Conservation (phyloP, 306 rosid species). For the Cucumis melo region DNA sequence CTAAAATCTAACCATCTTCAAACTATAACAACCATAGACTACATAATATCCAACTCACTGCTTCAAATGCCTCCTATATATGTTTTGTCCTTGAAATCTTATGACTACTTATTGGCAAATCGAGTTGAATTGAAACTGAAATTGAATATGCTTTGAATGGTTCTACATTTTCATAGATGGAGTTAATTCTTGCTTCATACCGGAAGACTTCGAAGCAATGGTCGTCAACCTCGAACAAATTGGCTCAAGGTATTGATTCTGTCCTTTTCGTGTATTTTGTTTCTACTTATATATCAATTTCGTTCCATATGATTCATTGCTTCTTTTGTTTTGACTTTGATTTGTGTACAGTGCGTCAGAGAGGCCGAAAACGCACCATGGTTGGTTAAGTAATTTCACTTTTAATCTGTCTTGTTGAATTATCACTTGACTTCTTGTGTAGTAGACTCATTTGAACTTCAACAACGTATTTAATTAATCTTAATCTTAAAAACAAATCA, state of each 20-base stretch:
- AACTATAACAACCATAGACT: too few species aligned
- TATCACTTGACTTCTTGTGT: neutral
- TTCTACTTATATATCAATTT: neutral
- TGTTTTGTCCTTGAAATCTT: neutral
- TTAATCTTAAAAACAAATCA: neutral
- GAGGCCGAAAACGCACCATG: slow-evolving; percentile 93
- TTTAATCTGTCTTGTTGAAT: neutral
- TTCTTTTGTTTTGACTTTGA: neutral
- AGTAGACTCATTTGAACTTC: neutral
- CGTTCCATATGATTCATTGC: neutral
- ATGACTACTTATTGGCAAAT: neutral
- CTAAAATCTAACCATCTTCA: too few species aligned
- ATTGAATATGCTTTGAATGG: neutral
- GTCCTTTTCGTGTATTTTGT: neutral
- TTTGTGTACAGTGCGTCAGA: slow-evolving; percentile 49
- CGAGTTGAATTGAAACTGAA: neutral
- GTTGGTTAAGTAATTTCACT: slow-evolving; percentile 27
- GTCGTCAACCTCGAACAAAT: slow-evolving; percentile 20
- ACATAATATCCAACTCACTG: too few species aligned
- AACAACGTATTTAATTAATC: neutral
- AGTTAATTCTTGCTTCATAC: slow-evolving; percentile 43
- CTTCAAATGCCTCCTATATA: neutral
- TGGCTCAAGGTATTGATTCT: slow-evolving; percentile 29
- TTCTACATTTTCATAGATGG: slow-evolving; percentile 21
- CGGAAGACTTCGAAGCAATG: slow-evolving; percentile 84